Percentiles rank a stretch among this genome's conserved stretches.
phyloP scores from a whole-genome alignment of 345 rosid species.

The Gynandropsis gynandra region DNA sequence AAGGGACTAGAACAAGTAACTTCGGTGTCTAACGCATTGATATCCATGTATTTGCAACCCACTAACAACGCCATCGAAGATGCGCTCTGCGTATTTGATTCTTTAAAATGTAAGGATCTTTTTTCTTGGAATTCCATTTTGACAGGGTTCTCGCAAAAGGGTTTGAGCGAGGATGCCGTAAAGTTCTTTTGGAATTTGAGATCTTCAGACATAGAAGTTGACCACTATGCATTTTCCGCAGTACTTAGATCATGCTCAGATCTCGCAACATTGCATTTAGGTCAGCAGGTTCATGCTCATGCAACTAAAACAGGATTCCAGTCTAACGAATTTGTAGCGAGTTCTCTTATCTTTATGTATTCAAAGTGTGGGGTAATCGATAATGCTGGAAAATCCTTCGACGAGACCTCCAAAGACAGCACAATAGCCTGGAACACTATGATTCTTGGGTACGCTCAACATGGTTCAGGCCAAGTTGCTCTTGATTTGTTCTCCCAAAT shows the following conservation, averaged over 20 bases:
- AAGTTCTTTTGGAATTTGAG: conserved; percentile 47
- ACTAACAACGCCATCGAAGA: conserved; percentile 41
- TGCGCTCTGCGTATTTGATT: conserved; percentile 40
- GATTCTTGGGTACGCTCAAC: conserved; percentile 73
- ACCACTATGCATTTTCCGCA: conserved; percentile 66
- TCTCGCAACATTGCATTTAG: conserved; percentile 59
- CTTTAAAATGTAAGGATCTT: conserved; percentile 49
- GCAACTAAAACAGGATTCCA: conserved; percentile 48
- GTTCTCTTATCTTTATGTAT: conserved; percentile 70
- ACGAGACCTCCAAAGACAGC: conserved; percentile 37
- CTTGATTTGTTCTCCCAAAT: conserved; percentile 53
- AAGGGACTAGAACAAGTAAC: conserved; percentile 51
- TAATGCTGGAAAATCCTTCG: conserved; percentile 50
- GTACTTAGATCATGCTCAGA: conserved; percentile 71
- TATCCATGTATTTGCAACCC: conserved; percentile 54
- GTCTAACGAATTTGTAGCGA: conserved; percentile 59
- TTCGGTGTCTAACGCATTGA: conserved; percentile 51
- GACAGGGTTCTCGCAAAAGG: conserved; percentile 57
- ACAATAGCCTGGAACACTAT: conserved; percentile 68
- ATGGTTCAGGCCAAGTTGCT: conserved; percentile 49
- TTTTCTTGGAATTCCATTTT: conserved; percentile 72
- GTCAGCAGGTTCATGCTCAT: conserved; percentile 58
- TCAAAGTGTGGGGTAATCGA: conserved; percentile 66
- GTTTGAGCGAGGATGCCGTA: conserved; percentile 48
- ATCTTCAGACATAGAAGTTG: conserved; percentile 38